These are phyloP conservation scores for Monilinia vaccinii-corymbosi DNA, from an alignment of 2,329 filamentous ascomycete genomes.

Conservation along the genomic window DNA sequence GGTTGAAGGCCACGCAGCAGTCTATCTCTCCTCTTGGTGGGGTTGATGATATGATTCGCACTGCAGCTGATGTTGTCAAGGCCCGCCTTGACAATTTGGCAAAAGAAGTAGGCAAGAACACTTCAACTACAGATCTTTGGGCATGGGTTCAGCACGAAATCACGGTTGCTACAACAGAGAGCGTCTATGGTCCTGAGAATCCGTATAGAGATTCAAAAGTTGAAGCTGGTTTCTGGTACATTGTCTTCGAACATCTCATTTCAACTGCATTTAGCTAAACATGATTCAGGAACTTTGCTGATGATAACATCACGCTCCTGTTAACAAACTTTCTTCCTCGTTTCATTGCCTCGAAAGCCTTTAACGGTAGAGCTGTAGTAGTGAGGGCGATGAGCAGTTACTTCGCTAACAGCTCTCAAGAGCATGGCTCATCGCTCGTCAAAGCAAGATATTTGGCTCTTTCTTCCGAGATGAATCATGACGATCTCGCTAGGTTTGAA, in stretches of 20 bases:
- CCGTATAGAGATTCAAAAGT: not conserved
- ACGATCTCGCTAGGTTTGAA: not conserved
- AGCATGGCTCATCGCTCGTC: not conserved
- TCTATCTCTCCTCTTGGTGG: not conserved
- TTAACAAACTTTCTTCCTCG: not conserved
- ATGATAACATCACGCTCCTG: not conserved
- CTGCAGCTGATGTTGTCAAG: not conserved
- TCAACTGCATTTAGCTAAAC: not conserved
- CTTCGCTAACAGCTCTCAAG: not conserved
- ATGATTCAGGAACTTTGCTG: not conserved
- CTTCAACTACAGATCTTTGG: not conserved
- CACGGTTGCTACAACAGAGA: not conserved
- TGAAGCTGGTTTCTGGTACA: constrained; percentile 1
- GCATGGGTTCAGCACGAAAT: constrained; percentile 5
- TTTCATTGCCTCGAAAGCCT: not conserved
- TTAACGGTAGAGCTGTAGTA: not conserved
- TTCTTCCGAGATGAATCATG: not conserved
- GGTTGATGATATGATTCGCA: not conserved
- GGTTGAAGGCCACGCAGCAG: not conserved
- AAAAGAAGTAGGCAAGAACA: not conserved
- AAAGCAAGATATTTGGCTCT: not conserved
- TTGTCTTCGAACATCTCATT: too few species aligned
- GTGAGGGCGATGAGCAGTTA: not conserved
- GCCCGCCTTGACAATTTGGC: not conserved
- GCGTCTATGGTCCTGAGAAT: not conserved